phyloP scores from a whole-genome alignment of 345 rosid species.

The Heritiera littoralis region DNA sequence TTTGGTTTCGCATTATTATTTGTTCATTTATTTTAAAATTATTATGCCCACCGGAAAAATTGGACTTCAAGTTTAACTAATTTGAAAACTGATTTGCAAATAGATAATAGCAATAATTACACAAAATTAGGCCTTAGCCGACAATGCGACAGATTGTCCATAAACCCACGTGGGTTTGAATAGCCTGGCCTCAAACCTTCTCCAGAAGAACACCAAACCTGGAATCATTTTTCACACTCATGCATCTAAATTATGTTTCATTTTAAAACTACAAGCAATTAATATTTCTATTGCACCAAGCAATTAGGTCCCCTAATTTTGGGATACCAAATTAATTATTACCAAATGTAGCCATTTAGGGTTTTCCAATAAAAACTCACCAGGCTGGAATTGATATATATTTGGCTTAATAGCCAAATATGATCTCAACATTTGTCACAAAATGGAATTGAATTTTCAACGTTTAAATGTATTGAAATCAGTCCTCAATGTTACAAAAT shows the following conservation, averaged over 20 bases:
- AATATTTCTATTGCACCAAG: no score
- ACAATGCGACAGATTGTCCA: constrained; percentile 18
- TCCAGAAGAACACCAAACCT: constrained; percentile 27
- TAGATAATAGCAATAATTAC: background rate
- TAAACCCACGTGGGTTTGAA: constrained; percentile 30
- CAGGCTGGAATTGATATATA: no score
- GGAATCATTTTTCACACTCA: background rate
- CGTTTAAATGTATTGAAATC: no score
- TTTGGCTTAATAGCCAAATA: no score
- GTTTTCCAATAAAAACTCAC: no score
- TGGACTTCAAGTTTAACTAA: background rate
- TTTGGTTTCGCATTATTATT: background rate
- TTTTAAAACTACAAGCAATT: background rate
- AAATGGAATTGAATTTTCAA: no score
- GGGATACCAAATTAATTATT: no score
- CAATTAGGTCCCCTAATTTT: no score
- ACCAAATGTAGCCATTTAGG: no score
- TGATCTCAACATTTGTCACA: no score
- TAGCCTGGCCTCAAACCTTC: constrained; percentile 25
- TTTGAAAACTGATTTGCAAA: background rate
- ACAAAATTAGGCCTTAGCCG: constrained; percentile 6
- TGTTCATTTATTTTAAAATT: background rate
- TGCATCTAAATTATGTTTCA: constrained; percentile 17
- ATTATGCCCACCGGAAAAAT: background rate
- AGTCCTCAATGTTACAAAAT: no score